phyloP scores from a whole-genome alignment of 441 rosid species.

The Gossypium trilobum region DNA sequence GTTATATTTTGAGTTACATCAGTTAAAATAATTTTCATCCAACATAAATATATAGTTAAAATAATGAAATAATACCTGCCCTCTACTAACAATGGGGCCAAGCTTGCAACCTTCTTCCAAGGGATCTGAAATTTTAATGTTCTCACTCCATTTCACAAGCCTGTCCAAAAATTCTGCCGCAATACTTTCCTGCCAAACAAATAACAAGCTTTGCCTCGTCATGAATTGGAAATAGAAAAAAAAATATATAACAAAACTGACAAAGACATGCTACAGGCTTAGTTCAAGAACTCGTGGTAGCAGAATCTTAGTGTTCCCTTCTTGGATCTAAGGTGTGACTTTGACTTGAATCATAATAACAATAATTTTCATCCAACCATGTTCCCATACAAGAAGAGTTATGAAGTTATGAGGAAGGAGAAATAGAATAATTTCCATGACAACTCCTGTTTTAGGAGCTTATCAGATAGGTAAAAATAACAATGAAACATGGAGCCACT shows the following conservation, averaged over 20 bases:
- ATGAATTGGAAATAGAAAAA: not conserved
- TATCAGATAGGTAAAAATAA: not conserved
- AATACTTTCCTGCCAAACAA: slow-evolving; percentile 54
- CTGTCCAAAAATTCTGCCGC: slow-evolving; percentile 63
- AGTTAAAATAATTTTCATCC: not conserved
- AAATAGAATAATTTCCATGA: not conserved
- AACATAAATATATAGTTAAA: not conserved
- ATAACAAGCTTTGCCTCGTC: not conserved
- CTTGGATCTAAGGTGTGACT: not conserved
- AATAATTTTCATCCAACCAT: not conserved
- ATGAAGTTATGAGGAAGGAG: not conserved
- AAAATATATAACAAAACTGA: not conserved
- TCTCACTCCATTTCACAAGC: slow-evolving; percentile 74
- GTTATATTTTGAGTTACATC: not conserved
- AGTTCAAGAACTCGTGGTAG: not conserved
- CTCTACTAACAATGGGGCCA: slow-evolving; percentile 78
- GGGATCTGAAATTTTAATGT: slow-evolving; percentile 84
- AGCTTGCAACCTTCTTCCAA: slow-evolving; percentile 89
- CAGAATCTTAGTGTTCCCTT: not conserved
- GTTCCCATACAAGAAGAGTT: not conserved
- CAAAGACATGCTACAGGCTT: not conserved
- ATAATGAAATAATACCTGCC: slow-evolving; percentile 42
- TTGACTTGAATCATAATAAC: slow-evolving; percentile 1
- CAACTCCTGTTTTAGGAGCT: not conserved
- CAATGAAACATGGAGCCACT: not conserved